Base-by-base conservation (phyloP, 106 monocot species). In the Dactylorhiza incarnata region DNA sequence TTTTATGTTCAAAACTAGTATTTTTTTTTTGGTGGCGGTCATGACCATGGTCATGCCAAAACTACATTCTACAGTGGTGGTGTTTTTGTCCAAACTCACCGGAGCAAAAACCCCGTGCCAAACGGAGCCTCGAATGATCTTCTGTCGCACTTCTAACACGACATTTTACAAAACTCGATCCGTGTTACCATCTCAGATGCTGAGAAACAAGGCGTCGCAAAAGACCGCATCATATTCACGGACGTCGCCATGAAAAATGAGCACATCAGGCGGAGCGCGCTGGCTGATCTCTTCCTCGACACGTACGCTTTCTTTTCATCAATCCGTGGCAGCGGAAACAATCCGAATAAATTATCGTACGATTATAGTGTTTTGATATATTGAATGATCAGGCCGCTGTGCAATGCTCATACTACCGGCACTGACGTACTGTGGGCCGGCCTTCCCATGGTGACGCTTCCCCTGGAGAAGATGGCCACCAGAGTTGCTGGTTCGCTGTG, bases 361-460 rank as follows among this genome's bases (percentile, higher is more conserved):
- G 1, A 11, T 11, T 52, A 52, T 52, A 52, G 52, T 69, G 44
- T 3, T 45, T 9, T 61, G 51, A 14, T 3, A 45, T 45, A 45
- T 15, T 44, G n/a, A 55, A 46, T 72, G 71, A 0, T 23, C 77
- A 97, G 97, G 59, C 97, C 97, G 9, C 70, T 94, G 49, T 97
- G 97, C 55, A 97, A 97, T 79, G 94, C 84, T 2, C 97, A 97
- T 82, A 97, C 97, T 20, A 97, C 97, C 6, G 97, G 97, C 15
- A 97, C 97, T 16, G 97, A 97, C 82, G 83, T 97, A 8, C 55
- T 97, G 13, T 94, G 94, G 97, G 94, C 97, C 68, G 97, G 97
- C 58, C 66, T 97, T 76, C 97, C 97, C 12, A 89, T 97, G 89
- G 77, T 97, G 46, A 97, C 97, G 19, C 86, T 94, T 52, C 97